Evolutionary conservation across 305 asterid genomes (phyloP).

Genomic region (Fraxinus paxiana): DNA sequence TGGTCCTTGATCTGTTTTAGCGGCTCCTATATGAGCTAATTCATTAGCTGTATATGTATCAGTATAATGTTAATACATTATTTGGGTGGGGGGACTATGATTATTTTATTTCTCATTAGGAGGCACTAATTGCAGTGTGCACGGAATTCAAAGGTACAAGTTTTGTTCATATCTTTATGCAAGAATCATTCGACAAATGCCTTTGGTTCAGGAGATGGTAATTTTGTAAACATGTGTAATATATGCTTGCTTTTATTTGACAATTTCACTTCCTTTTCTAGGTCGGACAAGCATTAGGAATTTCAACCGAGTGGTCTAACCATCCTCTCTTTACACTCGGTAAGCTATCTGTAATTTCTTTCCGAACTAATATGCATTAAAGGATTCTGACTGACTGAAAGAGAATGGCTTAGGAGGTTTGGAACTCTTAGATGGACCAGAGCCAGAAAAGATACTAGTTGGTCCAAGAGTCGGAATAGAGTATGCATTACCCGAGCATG

Average conservation of each 20-base stretch:
- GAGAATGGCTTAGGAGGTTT: slow-evolving; percentile 57
- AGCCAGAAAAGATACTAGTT: slow-evolving; percentile 61
- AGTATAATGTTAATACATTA: background rate
- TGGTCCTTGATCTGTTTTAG: background rate
- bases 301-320: slow-evolving; percentile 84
- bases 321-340: slow-evolving; percentile 80
- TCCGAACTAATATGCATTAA: background rate
- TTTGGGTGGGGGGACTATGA: background rate
- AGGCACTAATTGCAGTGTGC: background rate
- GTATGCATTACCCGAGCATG: slow-evolving; percentile 79
- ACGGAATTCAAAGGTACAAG: background rate
- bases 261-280: slow-evolving; percentile 20
- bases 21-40: background rate
- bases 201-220: background rate
- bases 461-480: slow-evolving; percentile 93
- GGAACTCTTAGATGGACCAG: slow-evolving; percentile 83
- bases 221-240: background rate
- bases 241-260: background rate
- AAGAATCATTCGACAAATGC: background rate
- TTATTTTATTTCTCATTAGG: background rate
- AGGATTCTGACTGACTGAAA: slow-evolving; percentile 1
- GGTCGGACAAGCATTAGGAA: slow-evolving; percentile 96
- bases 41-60: background rate
- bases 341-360: slow-evolving; percentile 26
- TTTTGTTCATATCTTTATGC: background rate